phyloP scores from a whole-genome alignment of 2,329 filamentous ascomycete genomes.

The Aspergillaceae sp. region DNA sequence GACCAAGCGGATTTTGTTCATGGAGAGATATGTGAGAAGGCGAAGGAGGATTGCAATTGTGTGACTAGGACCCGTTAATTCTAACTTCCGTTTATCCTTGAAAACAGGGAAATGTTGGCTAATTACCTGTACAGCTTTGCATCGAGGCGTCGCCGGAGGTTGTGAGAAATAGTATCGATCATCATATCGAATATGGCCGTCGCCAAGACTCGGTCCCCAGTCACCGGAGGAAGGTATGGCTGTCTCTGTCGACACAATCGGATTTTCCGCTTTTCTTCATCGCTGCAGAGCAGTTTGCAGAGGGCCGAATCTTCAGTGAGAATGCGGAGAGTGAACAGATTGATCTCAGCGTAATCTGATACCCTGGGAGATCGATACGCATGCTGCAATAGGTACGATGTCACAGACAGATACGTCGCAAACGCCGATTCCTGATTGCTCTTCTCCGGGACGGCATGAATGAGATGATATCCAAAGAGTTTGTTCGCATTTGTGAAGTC shows the following conservation, averaged over 20 bases:
- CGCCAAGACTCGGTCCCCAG: slow-evolving; percentile 63
- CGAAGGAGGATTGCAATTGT: slow-evolving; percentile 74
- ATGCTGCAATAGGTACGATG: slow-evolving; percentile 89
- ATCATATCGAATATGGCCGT: slow-evolving; percentile 75
- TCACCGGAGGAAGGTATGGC: slow-evolving; percentile 70
- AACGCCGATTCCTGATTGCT: slow-evolving; percentile 66
- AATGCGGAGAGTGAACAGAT: slow-evolving; percentile 74
- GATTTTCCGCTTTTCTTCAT: slow-evolving; percentile 64
- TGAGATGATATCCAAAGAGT: slow-evolving; percentile 78
- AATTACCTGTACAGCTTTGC: slow-evolving; percentile 65
- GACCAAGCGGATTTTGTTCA: slow-evolving; percentile 66
- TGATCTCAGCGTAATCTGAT: slow-evolving; percentile 74
- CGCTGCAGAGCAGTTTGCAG: slow-evolving; percentile 74
- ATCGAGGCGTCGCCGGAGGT: slow-evolving; percentile 76
- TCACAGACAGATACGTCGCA: slow-evolving; percentile 72
- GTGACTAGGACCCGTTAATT: slow-evolving; percentile 37
- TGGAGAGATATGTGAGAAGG: slow-evolving; percentile 73
- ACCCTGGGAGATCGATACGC: slow-evolving; percentile 74
- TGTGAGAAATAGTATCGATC: slow-evolving; percentile 89
- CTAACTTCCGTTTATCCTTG: background rate
- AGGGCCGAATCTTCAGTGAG: slow-evolving; percentile 76
- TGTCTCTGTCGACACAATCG: slow-evolving; percentile 83
- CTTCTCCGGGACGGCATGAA: slow-evolving; percentile 53
- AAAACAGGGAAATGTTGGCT: too few species aligned
- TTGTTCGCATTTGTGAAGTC: slow-evolving; percentile 95